These are phyloP conservation scores for Aquilaria malaccensis DNA, from an alignment of 345 rosid species.

Conservation along the genomic window DNA sequence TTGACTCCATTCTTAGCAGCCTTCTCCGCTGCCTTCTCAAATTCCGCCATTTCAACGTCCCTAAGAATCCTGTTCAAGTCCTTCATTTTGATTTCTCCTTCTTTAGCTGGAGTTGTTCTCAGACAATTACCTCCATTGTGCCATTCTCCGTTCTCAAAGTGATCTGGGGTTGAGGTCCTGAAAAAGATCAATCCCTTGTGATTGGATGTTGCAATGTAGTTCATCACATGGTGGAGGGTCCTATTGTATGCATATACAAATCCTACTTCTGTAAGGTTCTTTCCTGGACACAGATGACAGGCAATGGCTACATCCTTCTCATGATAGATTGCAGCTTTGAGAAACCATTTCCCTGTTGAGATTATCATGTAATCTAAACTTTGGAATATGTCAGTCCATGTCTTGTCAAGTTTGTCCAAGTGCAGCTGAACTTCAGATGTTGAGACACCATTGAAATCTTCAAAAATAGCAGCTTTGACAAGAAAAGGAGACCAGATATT, in stretches of 20 bases:
- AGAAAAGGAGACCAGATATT: slow-evolving; percentile 95
- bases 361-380: slow-evolving; percentile 61
- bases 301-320: slow-evolving; percentile 57
- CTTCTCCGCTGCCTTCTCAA: slow-evolving; percentile 39
- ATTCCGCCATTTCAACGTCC: slow-evolving; percentile 51
- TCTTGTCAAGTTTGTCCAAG: slow-evolving; percentile 69
- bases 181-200: slow-evolving; percentile 57
- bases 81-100: slow-evolving; percentile 57
- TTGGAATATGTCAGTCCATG: slow-evolving; percentile 48
- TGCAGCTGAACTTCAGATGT: slow-evolving; percentile 71
- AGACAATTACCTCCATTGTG: slow-evolving; percentile 73
- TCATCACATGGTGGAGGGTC: slow-evolving; percentile 49
- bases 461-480: slow-evolving; percentile 77
- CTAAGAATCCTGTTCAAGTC: slow-evolving; percentile 54
- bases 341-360: slow-evolving; percentile 97
- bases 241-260: slow-evolving; percentile 69
- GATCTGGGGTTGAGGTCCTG: slow-evolving; percentile 86
- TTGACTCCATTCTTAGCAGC: slow-evolving; percentile 34
- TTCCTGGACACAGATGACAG: slow-evolving; percentile 71
- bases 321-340: slow-evolving; percentile 76
- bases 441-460: slow-evolving; percentile 77
- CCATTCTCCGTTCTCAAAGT: slow-evolving; percentile 94
- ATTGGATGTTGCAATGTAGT: slow-evolving; percentile 43
- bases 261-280: slow-evolving; percentile 58
- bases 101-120: slow-evolving; percentile 48